Conservation (phyloP, 2,329 filamentous ascomycete species). For the Claviceps capensis region DNA sequence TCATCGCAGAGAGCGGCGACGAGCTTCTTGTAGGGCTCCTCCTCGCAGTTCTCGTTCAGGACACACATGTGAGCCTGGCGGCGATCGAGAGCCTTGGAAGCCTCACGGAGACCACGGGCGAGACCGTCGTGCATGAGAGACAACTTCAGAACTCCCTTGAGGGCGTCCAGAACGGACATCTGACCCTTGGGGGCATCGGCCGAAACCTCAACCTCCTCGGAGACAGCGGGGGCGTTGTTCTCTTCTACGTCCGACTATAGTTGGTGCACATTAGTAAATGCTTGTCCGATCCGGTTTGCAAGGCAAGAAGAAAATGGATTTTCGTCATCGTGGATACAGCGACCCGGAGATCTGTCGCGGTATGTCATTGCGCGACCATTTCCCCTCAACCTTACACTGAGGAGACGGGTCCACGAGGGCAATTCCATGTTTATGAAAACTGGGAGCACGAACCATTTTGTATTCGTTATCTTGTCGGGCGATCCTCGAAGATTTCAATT, state of each 20-base stretch:
- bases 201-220: slow-evolving; percentile 88
- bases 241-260: slow-evolving; percentile 98
- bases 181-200: slow-evolving; percentile 83
- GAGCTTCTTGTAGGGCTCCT: slow-evolving; percentile 99
- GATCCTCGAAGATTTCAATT: slow-evolving; percentile 51
- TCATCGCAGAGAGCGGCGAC: slow-evolving; percentile 97
- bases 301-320: background rate
- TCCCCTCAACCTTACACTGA: no score
- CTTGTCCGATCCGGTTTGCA: background rate
- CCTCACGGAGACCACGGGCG: slow-evolving; percentile 94
- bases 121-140: slow-evolving; percentile 99
- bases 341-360: background rate
- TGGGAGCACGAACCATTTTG: slow-evolving; percentile 43
- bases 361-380: background rate
- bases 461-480: slow-evolving; percentile 41
- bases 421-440: background rate
- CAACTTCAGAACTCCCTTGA: slow-evolving; percentile 98
- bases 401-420: background rate
- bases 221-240: slow-evolving; percentile 72
- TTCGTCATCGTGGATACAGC: background rate
- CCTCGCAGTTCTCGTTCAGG: slow-evolving; percentile 98
- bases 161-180: slow-evolving; percentile 96
- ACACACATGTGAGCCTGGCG: slow-evolving; percentile 99
- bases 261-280: slow-evolving; percentile 24
- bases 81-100: slow-evolving; percentile 95